Evolutionary conservation across 2,329 filamentous ascomycete species (phyloP).

Genomic region (Achaetomium macrosporum): DNA sequence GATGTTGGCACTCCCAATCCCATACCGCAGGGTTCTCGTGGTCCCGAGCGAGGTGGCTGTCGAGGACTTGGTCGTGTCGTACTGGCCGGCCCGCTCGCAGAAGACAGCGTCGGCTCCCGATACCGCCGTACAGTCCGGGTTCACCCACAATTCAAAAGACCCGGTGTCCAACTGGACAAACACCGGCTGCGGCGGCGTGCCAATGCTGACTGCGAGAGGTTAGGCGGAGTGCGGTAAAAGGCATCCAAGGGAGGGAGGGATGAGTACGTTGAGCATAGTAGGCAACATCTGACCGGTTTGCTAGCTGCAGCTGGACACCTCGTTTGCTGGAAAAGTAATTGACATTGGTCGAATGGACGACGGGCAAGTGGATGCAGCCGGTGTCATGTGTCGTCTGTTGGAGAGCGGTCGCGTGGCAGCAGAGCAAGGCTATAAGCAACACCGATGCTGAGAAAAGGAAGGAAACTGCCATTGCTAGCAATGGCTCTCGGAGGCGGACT

Average conservation of each 20-base stretch:
- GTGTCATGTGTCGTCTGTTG: constrained; percentile 18
- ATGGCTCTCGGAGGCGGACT: constrained; percentile 10
- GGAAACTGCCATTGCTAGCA: constrained; percentile 28
- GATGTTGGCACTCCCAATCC: constrained; percentile 46
- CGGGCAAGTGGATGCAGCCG: constrained; percentile 36
- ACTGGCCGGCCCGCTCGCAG: constrained; percentile 41
- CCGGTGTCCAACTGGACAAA: constrained; percentile 54
- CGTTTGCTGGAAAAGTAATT: constrained; percentile 36
- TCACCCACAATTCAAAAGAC: constrained; percentile 58
- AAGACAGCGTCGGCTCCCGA: constrained; percentile 36
- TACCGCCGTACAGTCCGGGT: constrained; percentile 51
- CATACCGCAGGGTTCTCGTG: constrained; percentile 42
- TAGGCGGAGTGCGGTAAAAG: constrained; percentile 10
- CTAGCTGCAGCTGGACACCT: constrained; percentile 39
- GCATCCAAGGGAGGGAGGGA: constrained; percentile 4
- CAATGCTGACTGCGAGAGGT: constrained; percentile 40
- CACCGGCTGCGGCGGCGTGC: constrained; percentile 48
- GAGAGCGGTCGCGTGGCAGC: constrained; percentile 14
- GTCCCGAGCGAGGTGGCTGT: constrained; percentile 31
- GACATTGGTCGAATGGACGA: constrained; percentile 39
- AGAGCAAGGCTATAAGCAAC: constrained; percentile 22
- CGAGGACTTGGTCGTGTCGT: constrained; percentile 38
- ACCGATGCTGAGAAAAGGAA: constrained; percentile 19
- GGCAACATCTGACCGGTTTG: constrained; percentile 48
- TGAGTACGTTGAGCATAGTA: constrained; percentile 46